phyloP scores from a whole-genome alignment of 2,329 filamentous ascomycete species.

The Hypoxylon sp. region DNA sequence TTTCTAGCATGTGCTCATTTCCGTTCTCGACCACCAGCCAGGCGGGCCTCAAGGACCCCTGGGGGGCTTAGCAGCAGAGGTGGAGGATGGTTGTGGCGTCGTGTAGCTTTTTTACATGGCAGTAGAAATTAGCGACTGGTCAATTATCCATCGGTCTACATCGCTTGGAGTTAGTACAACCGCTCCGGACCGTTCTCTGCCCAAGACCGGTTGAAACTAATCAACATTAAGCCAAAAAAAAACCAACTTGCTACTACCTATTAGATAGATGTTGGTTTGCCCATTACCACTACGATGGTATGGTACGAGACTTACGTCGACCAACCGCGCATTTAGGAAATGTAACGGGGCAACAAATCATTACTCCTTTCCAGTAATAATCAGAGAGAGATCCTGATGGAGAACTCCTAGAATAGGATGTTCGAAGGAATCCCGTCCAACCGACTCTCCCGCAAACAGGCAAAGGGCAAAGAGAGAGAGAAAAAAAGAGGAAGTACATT shows the following conservation, averaged over 20 bases:
- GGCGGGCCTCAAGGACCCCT: constrained; percentile 12
- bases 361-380: not conserved
- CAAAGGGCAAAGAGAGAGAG: too few relatives aligned
- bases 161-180: constrained; percentile 18
- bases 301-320: not conserved
- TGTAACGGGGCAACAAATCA: constrained; percentile 3
- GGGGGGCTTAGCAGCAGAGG: constrained; percentile 3
- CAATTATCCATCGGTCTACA: constrained; percentile 8
- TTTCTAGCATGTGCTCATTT: constrained; percentile 10
- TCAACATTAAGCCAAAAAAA: too few relatives aligned
- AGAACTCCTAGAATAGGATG: constrained; percentile 4
- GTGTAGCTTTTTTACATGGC: constrained; percentile 8
- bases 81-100: constrained; percentile 11
- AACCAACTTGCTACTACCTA: constrained; percentile 3
- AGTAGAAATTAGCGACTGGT: not conserved
- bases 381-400: constrained; percentile 3
- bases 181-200: constrained; percentile 6
- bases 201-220: constrained; percentile 6
- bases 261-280: too few relatives aligned
- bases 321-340: constrained; percentile 6
- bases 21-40: not conserved
- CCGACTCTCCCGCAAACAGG: constrained; percentile 7
- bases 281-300: too few relatives aligned
- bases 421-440: constrained; percentile 1
- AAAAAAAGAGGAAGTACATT: too few relatives aligned